Base-by-base conservation (phyloP, 495 filamentous ascomycete genomes). In the Bombardia bombarda region DNA sequence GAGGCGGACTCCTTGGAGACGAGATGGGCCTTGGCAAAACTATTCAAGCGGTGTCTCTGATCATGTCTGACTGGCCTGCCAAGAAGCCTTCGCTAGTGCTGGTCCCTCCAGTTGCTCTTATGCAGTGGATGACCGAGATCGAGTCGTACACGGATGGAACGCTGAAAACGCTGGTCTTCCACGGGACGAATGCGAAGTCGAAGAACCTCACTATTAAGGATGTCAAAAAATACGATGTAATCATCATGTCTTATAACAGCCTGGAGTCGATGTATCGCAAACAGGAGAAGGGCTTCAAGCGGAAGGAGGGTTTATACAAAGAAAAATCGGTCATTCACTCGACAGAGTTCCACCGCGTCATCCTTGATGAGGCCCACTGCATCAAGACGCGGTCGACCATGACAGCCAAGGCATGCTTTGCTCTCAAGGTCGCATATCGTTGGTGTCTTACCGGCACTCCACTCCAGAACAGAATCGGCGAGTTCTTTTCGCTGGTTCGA, bases 11-110 rank as follows among this genome's bases (percentile, higher is more conserved):
- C 21, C 70, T 98, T 5, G 92, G 90, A 34, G 92, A 97, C 53
- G 88, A 95, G 58, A 96, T 96, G 89, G 89, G 89, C 16, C 92
- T 97, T 75, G 92, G 92, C 22, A 98, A 98, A 70, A 98, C 92
- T 0, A 96, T 98, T 30, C 92, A 98, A 50, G 89, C 92, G 2
- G 89, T 98, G 6, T 93, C 90, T 7, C 72, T 97, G 12, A 86
- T 98, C 58, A 98, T 97, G 90, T 94, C 89, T 6, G 90, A 98
- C 57, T 95, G 84, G 50, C 89, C 90, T 14, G 84, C 83, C 24
- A 78, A 80, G 39, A 60, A 79, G 24, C 87, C 92, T 4, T 86
- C 90, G 3, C 67, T 98, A 6, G 92, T 98, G 6, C 73, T 96
- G 32, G 87, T 94, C 1, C 92, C 92, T 12, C 93, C 92, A 3